phyloP scores from a whole-genome alignment of 371 early-diverging fungal species.

The Mortierella sp. region DNA sequence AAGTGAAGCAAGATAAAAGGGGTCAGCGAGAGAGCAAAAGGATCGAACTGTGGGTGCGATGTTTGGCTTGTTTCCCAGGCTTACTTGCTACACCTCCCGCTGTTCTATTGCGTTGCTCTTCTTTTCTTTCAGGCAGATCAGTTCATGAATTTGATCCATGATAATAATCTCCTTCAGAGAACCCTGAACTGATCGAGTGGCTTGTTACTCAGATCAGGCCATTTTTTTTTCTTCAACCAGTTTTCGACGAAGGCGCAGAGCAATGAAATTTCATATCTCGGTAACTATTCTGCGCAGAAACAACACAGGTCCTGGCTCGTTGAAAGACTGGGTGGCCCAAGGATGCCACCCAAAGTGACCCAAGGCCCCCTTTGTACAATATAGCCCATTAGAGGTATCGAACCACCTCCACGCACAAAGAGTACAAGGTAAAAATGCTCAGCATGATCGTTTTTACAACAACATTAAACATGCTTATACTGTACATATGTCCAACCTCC shows the following conservation, averaged over 20 bases:
- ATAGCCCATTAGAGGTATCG: neutral
- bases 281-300: neutral
- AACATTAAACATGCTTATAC: neutral
- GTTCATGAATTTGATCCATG: neutral
- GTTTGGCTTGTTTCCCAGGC: neutral
- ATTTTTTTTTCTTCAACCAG: neutral
- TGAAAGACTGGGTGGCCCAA: neutral
- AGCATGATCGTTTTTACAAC: neutral
- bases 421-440: too few relatives aligned
- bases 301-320: neutral
- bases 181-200: neutral
- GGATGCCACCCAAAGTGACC: neutral
- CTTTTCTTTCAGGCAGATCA: neutral
- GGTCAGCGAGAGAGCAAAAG: neutral
- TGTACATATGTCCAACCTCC: too few relatives aligned
- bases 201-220: conserved; percentile 11
- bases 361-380: neutral
- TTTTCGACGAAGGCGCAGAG: neutral
- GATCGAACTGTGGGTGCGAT: neutral
- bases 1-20: neutral
- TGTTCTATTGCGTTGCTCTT: too few relatives aligned
- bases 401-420: neutral
- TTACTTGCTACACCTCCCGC: neutral
- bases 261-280: neutral
- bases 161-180: neutral